phyloP scores from a whole-genome alignment of 345 rosid genomes.

The Arabidopsis arenosa region DNA sequence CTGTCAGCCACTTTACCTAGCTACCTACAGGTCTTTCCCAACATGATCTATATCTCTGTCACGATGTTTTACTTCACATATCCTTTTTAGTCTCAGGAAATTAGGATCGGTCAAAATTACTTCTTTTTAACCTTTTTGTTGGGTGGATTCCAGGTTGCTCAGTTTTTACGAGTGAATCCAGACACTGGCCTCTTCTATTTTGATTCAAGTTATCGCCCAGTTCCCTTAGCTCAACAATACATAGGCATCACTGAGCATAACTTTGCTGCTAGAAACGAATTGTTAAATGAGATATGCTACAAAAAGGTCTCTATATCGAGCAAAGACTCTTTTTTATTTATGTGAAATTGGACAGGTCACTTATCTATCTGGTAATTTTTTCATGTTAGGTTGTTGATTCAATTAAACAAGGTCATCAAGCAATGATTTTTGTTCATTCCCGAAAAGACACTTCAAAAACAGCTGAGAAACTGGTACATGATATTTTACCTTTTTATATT shows the following conservation, averaged over 20 bases:
- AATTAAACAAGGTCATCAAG: constrained; percentile 90
- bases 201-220: constrained; percentile 98
- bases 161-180: constrained; percentile 90
- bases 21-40: constrained; percentile 72
- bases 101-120: constrained; percentile 7
- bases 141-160: constrained; percentile 72
- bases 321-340: constrained; percentile 17
- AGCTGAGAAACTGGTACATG: constrained; percentile 80
- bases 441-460: constrained; percentile 97
- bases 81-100: constrained; percentile 6
- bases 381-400: constrained; percentile 81
- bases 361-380: constrained; percentile 34
- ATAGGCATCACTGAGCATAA: constrained; percentile 96
- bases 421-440: constrained; percentile 97
- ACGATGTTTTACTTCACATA: constrained; percentile 24
- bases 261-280: constrained; percentile 77
- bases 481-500: constrained; percentile 24
- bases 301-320: constrained; percentile 65
- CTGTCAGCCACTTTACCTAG: constrained; percentile 98
- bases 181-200: constrained; percentile 93
- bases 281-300: constrained; percentile 92
- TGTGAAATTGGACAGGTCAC: constrained; percentile 32
- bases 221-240: constrained; percentile 97
- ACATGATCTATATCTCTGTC: constrained; percentile 26
- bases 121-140: constrained; percentile 20